Conservation (phyloP, 495 filamentous ascomycete species). For the Hyaloscypha hepaticicola region DNA sequence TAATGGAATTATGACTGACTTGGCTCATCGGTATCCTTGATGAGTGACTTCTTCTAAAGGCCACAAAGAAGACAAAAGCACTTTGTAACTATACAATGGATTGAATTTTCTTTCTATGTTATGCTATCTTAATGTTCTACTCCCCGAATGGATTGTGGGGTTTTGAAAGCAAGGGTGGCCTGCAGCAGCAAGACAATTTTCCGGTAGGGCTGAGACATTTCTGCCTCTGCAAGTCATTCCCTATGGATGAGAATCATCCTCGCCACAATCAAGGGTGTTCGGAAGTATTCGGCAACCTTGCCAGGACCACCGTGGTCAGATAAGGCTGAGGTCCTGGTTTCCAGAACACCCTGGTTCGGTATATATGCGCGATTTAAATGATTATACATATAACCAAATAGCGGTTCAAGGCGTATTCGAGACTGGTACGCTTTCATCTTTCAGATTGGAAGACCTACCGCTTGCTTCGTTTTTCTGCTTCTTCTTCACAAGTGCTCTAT, state of each 20-base stretch:
- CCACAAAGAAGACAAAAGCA: too few relatives aligned
- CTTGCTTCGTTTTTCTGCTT: constrained; percentile 15
- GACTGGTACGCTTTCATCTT: neutral
- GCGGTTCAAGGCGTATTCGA: constrained; percentile 4
- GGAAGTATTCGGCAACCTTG: neutral
- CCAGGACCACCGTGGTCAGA: neutral
- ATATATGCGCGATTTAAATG: neutral
- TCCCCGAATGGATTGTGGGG: neutral
- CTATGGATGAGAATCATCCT: too few relatives aligned
- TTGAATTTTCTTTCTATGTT: too few relatives aligned
- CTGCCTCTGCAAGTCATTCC: neutral
- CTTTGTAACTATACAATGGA: too few relatives aligned
- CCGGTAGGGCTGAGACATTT: constrained; percentile 1
- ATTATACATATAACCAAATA: neutral
- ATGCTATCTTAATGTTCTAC: neutral
- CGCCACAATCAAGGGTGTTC: too few relatives aligned
- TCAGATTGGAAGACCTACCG: constrained; percentile 12
- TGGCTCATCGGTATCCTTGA: too few relatives aligned
- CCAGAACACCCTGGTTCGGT: neutral
- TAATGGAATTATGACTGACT: too few relatives aligned
- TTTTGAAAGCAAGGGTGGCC: neutral
- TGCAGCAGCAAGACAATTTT: neutral
- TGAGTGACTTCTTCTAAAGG: too few relatives aligned
- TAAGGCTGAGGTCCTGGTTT: neutral
- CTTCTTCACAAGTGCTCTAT: constrained; percentile 41